These are phyloP conservation scores for Fusarium setosum DNA, from an alignment of 2,329 filamentous ascomycete genomes.

Conservation along the genomic window DNA sequence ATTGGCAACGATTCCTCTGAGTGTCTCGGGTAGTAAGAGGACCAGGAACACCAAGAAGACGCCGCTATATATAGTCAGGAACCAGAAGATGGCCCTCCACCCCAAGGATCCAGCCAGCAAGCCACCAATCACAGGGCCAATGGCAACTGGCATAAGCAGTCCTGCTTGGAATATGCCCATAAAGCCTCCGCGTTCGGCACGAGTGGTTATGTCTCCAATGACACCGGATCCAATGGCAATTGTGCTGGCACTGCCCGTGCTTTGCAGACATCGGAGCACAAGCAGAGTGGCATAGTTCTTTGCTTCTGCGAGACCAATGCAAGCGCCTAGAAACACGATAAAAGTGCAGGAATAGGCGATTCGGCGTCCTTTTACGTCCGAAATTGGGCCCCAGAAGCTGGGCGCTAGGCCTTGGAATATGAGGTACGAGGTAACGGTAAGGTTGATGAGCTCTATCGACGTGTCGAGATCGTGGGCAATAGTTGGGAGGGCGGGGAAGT, in stretches of 20 bases:
- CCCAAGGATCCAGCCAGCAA: constrained; percentile 46
- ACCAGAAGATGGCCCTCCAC: constrained; percentile 36
- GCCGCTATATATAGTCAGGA: constrained; percentile 26
- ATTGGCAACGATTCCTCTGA: constrained; percentile 24
- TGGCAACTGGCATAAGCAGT: constrained; percentile 53
- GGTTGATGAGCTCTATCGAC: constrained; percentile 52
- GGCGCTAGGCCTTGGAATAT: constrained; percentile 68
- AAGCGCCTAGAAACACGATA: constrained; percentile 58
- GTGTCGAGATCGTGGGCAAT: constrained; percentile 57
- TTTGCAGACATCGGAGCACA: constrained; percentile 59
- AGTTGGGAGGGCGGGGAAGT: constrained; percentile 60
- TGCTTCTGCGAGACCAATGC: constrained; percentile 57
- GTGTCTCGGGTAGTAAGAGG: constrained; percentile 19
- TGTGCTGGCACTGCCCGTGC: constrained; percentile 58
- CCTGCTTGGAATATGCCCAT: constrained; percentile 43
- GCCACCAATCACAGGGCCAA: constrained; percentile 57
- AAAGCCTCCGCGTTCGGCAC: constrained; percentile 43
- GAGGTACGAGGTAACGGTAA: constrained; percentile 59
- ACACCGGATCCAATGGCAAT: constrained; percentile 44
- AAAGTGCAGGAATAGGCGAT: constrained; percentile 59
- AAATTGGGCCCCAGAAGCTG: constrained; percentile 60
- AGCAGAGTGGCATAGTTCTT: constrained; percentile 56
- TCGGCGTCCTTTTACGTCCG: constrained; percentile 59
- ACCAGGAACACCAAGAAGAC: constrained; percentile 10
- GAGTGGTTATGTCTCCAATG: constrained; percentile 47